phyloP scores from a whole-genome alignment of 805 yeast genomes.

The Wickerhamiella parazyma region DNA sequence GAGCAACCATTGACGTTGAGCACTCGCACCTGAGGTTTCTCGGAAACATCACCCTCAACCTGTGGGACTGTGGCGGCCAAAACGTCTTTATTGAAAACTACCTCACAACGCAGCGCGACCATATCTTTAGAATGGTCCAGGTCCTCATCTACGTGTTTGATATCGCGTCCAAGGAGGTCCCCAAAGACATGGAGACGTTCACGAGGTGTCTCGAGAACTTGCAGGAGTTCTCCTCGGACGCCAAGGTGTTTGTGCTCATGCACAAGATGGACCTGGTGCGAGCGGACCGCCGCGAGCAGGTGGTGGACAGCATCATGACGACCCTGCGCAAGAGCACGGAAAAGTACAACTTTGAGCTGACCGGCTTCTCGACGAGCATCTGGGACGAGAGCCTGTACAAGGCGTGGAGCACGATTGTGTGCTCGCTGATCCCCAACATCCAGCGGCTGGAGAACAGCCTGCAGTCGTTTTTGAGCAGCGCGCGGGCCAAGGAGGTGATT shows the following conservation, averaged over 20 bases:
- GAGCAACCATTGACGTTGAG: slow-evolving; percentile 98
- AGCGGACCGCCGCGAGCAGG: slow-evolving; percentile 67
- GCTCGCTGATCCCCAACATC: slow-evolving; percentile 90
- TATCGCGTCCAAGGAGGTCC: slow-evolving; percentile 81
- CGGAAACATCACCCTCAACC: slow-evolving; percentile 86
- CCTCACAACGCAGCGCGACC: slow-evolving; percentile 75
- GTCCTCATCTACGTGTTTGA: slow-evolving; percentile 93
- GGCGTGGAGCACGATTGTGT: slow-evolving; percentile 95
- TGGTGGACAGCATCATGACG: slow-evolving; percentile 72
- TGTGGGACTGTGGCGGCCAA: slow-evolving; percentile 96
- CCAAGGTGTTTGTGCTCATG: slow-evolving; percentile 77
- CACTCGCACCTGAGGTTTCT: slow-evolving; percentile 85
- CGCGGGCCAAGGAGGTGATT: slow-evolving; percentile 81
- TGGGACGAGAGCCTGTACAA: slow-evolving; percentile 95
- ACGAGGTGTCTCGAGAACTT: slow-evolving; percentile 69
- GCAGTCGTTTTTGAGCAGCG: slow-evolving; percentile 51
- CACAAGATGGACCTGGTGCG: slow-evolving; percentile 97
- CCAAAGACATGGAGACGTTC: slow-evolving; percentile 87
- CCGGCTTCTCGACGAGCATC: slow-evolving; percentile 88
- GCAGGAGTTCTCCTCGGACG: slow-evolving; percentile 74
- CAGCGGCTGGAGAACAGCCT: slow-evolving; percentile 62
- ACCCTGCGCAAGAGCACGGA: slow-evolving; percentile 62
- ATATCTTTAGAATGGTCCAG: slow-evolving; percentile 89
- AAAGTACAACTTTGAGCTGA: slow-evolving; percentile 52
- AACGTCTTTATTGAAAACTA: slow-evolving; percentile 94